Evolutionary conservation across 305 asterid genomes (phyloP), one percentile per base, ranked within the genome.

Genomic region (Coffea humblotiana): DNA sequence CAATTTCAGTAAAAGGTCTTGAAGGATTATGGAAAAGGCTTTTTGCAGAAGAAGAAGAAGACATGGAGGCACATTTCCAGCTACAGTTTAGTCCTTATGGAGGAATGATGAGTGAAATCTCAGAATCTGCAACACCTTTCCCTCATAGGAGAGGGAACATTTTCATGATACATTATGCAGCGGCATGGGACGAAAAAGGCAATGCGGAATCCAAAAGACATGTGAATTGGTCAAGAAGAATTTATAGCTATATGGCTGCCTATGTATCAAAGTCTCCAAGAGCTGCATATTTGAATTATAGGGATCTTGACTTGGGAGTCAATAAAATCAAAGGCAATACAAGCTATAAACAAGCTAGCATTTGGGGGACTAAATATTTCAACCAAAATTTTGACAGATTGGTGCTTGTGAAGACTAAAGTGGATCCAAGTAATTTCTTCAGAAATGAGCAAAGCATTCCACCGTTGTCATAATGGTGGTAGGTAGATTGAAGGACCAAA

Each of bases 111-210:
- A 72, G 19, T 43, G 70, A 48, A 0, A 21, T 70, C 12, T 21
- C 81, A 35, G 81, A 75, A 78, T 81, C 77, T 23, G 85, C 79
- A 54, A 78, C 40, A 3, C 77, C 85, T 4, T 84, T 84, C 65
- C 81, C 85, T 0, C 87, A 84, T 65, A 45, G 87, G 52, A 45
- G 72, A 6, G 83, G 84, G 29, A 84, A 84, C 29, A 81, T 84
- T 70, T 75, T 40, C 37, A 54, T 56, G 79, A 75, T 84, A 13
- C 74, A 84, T 1, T 81, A 81, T 64, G 11, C 0, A 0, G 65
- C 40, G 0, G 0, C 0, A 0, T 84, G 87, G 85, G 18, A 40
- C 0, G n/a, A 37, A 49, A 1, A 49, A 49, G 54, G 14, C 25
- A 16, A 68, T 8, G 35, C 68, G 4, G 70, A 65, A 12, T 63